phyloP scores from a whole-genome alignment of 179 eudicot species.

The Vitellaria paradoxa region DNA sequence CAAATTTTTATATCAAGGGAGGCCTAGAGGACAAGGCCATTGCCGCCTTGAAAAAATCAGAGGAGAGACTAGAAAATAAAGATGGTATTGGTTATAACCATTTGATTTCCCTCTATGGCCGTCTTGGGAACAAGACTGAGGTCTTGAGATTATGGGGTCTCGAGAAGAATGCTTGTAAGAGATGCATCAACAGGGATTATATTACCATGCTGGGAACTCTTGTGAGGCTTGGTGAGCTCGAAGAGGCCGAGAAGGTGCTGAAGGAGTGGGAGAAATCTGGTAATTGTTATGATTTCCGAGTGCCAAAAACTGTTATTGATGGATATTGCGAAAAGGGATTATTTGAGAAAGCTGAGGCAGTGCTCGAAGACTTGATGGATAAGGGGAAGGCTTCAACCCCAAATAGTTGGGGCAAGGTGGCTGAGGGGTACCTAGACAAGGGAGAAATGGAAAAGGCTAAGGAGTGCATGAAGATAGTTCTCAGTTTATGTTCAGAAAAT shows the following conservation, averaged over 20 bases:
- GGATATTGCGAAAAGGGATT: constrained; percentile 47
- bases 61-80: constrained; percentile 52
- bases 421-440: constrained; percentile 48
- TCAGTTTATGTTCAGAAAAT: constrained; percentile 32
- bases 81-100: constrained; percentile 67
- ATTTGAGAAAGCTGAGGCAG: constrained; percentile 59
- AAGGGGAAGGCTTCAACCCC: constrained; percentile 42
- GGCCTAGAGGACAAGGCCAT: constrained; percentile 52
- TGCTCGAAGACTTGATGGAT: constrained; percentile 43
- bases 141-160: constrained; percentile 80
- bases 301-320: constrained; percentile 44
- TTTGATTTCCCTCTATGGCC: constrained; percentile 71
- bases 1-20: constrained; percentile 58
- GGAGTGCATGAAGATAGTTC: constrained; percentile 45
- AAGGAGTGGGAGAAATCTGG: constrained; percentile 74
- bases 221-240: constrained; percentile 57
- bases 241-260: constrained; percentile 63
- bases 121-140: constrained; percentile 50
- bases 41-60: constrained; percentile 57
- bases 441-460: constrained; percentile 49
- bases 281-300: constrained; percentile 65
- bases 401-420: constrained; percentile 56
- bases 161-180: constrained; percentile 59
- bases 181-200: constrained; percentile 71
- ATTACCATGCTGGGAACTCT: constrained; percentile 56